Conservation (phyloP, 805 yeast genomes). For the Wickerhamomyces silvicola region DNA sequence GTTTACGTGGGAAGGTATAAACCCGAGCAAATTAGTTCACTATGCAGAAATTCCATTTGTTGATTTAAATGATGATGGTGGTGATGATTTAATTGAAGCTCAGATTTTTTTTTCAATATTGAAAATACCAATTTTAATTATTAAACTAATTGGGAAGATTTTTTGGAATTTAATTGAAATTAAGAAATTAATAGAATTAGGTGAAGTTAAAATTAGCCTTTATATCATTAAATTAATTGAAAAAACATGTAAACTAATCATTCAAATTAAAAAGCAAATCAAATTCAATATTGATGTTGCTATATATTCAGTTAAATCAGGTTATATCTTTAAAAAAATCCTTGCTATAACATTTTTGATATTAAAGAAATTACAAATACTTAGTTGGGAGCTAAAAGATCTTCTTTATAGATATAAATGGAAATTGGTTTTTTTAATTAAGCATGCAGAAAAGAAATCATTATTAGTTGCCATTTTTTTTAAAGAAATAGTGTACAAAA, state of each 20-base stretch:
- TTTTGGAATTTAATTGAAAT: conserved; percentile 16
- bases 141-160: conserved; percentile 9
- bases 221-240: conserved; percentile 8
- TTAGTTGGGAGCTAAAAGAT: conserved; percentile 18
- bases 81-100: conserved; percentile 2
- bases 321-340: conserved; percentile 9
- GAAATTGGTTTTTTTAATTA: conserved; percentile 14
- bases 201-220: conserved; percentile 11
- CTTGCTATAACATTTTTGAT: conserved; percentile 8
- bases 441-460: conserved; percentile 8
- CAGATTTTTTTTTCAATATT: conserved; percentile 7
- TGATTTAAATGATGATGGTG: not conserved
- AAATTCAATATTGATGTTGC: conserved; percentile 6
- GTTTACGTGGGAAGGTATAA: conserved; percentile 1
- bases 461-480: conserved; percentile 10
- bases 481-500: conserved; percentile 11
- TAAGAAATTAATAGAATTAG: conserved; percentile 13
- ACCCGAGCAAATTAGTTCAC: not conserved
- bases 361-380: conserved; percentile 11
- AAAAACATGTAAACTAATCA: conserved; percentile 8
- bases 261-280: conserved; percentile 9
- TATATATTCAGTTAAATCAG: conserved; percentile 10
- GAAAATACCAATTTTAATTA: conserved; percentile 11
- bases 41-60: conserved; percentile 9
- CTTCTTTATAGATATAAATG: conserved; percentile 16